These are phyloP conservation scores for Cenchrus purpureus DNA, from an alignment of 176 grass and related monocot species.

Conservation along the genomic window DNA sequence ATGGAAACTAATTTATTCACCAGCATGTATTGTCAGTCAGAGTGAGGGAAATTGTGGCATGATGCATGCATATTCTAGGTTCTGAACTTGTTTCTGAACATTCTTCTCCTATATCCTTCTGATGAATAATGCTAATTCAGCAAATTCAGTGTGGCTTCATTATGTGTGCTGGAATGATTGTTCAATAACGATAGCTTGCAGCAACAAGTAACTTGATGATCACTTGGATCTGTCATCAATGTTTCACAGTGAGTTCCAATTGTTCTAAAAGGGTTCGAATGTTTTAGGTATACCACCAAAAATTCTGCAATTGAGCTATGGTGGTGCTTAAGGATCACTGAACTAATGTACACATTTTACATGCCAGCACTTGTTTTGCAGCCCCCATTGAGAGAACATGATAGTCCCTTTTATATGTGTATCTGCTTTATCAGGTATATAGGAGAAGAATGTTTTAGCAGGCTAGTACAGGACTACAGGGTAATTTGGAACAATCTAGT, in stretches of 20 bases:
- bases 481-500: not conserved
- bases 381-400: not conserved
- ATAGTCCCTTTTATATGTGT: not conserved
- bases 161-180: not conserved
- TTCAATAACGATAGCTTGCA: not conserved
- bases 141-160: slow-evolving; percentile 10
- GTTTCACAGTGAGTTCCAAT: not conserved
- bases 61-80: not conserved
- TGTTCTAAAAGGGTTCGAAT: not conserved
- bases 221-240: not conserved
- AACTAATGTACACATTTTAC: slow-evolving; percentile 2
- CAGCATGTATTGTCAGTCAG: not conserved
- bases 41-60: not conserved
- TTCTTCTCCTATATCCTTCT: not conserved
- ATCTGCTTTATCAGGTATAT: not conserved
- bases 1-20: not conserved
- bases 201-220: not conserved
- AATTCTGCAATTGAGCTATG: slow-evolving; percentile 14
- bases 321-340: not conserved
- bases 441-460: not conserved
- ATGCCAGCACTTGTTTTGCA: not conserved
- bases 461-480: not conserved
- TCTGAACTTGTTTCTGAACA: too few species aligned
- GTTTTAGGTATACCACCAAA: not conserved
- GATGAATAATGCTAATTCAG: not conserved